Evolutionary conservation across 2,329 filamentous ascomycete genomes (phyloP).

Genomic region (Ambrosiella xylebori): DNA sequence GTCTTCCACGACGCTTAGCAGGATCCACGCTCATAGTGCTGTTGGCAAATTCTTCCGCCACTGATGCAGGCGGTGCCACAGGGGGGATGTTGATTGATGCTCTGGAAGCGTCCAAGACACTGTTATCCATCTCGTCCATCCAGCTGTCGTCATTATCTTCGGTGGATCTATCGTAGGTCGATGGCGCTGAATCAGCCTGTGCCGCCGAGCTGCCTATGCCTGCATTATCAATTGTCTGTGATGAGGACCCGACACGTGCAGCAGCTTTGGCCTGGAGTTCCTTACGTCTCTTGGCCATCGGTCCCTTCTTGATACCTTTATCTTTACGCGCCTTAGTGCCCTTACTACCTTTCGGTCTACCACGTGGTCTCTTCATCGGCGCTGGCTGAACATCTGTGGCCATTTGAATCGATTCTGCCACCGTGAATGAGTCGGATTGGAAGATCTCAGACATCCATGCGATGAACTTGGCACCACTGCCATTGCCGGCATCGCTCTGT

Average conservation of each 20-base stretch:
- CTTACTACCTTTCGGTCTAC: slow-evolving; percentile 32
- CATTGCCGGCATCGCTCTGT: slow-evolving; percentile 37
- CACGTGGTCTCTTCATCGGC: slow-evolving; percentile 24
- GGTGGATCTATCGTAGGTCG: not conserved
- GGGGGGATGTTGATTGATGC: no score
- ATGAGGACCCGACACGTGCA: not conserved
- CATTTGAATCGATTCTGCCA: slow-evolving; percentile 3
- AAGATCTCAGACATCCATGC: slow-evolving; percentile 49
- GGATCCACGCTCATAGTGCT: slow-evolving; percentile 7
- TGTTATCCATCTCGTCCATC: slow-evolving; percentile 5
- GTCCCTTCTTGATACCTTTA: slow-evolving; percentile 8
- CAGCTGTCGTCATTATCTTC: slow-evolving; percentile 2
- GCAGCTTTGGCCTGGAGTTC: not conserved
- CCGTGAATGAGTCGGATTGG: slow-evolving; percentile 17
- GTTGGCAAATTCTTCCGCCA: no score
- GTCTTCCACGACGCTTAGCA: slow-evolving; percentile 33
- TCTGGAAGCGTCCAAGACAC: not conserved
- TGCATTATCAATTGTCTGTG: not conserved
- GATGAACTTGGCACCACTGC: slow-evolving; percentile 39
- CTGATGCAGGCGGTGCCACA: no score
- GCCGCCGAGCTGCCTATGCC: not conserved
- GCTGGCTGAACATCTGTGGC: not conserved
- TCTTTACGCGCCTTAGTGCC: slow-evolving; percentile 28
- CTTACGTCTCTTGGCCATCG: slow-evolving; percentile 8
- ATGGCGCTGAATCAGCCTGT: not conserved